These are phyloP conservation scores for Melampsora abietis-canadensis DNA, from an alignment of 1,284 basidiomycete genomes.

Conservation along the genomic window DNA sequence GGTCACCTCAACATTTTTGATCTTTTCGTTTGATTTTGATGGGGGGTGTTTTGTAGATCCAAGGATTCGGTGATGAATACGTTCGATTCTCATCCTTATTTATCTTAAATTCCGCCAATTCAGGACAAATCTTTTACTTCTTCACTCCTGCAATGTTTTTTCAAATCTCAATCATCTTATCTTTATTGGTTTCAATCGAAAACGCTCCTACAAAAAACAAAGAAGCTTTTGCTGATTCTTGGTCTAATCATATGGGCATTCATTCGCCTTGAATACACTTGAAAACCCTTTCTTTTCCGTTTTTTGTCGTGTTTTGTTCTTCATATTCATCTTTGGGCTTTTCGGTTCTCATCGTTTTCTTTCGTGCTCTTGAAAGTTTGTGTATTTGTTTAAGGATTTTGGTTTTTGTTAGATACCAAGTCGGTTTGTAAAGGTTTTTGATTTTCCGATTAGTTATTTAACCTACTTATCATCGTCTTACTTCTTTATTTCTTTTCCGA, in stretches of 20 bases:
- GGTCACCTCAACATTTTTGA: too few species aligned
- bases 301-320: too few species aligned
- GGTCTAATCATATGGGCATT: constrained; percentile 26
- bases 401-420: too few species aligned
- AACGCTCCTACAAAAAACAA: constrained; percentile 22
- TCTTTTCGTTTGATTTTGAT: too few species aligned
- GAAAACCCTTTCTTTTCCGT: too few species aligned
- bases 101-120: constrained; percentile 13
- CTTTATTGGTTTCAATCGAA: constrained; percentile 20
- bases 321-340: too few species aligned
- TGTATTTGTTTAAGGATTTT: too few species aligned
- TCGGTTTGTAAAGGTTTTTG: too few species aligned
- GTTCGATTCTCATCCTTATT: constrained; percentile 16
- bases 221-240: constrained; percentile 31
- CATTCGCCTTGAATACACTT: constrained; percentile 2
- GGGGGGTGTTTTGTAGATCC: not conserved
- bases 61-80: constrained; percentile 34
- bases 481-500: too few species aligned
- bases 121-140: constrained; percentile 19
- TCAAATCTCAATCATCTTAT: constrained; percentile 28
- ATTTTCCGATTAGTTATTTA: not conserved
- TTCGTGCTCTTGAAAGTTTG: too few species aligned
- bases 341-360: too few species aligned
- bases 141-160: constrained; percentile 28
- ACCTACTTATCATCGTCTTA: too few species aligned